phyloP scores from a whole-genome alignment of 768 basidiomycete species.

The Pleurotus pulmonarius region DNA sequence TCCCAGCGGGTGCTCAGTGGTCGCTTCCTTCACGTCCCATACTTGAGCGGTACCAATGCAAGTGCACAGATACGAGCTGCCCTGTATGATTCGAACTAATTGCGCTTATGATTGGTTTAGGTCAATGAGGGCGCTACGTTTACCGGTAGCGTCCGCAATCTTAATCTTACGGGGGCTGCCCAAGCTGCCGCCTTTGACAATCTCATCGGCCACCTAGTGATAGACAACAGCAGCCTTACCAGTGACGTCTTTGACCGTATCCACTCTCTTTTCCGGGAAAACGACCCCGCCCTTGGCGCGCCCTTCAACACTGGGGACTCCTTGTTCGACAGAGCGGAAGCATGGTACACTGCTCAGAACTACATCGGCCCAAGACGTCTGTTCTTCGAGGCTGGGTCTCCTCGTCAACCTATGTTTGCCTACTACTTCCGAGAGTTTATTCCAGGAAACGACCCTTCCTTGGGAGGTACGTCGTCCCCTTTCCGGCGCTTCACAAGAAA shows the following conservation, averaged over 20 bases:
- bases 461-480: constrained; percentile 37
- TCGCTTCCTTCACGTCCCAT: constrained; percentile 50
- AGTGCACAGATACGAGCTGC: constrained; percentile 10
- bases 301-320: constrained; percentile 58
- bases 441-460: constrained; percentile 42
- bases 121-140: constrained; percentile 52
- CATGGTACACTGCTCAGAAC: constrained; percentile 61
- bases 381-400: constrained; percentile 46
- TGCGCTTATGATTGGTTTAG: constrained; percentile 18
- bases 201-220: constrained; percentile 44
- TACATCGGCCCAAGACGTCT: constrained; percentile 47
- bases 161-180: constrained; percentile 32
- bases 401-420: constrained; percentile 44
- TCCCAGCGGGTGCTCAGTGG: constrained; percentile 42
- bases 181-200: constrained; percentile 41
- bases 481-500: background rate
- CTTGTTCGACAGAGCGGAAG: constrained; percentile 50
- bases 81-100: no score
- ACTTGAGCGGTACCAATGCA: constrained; percentile 53
- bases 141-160: constrained; percentile 31
- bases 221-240: constrained; percentile 49
- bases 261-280: constrained; percentile 40
- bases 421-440: constrained; percentile 58
- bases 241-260: constrained; percentile 35
- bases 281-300: constrained; percentile 42